A percentile compares a stretch with the other conserved stretches of the same genome.
Conservation (phyloP, 306 rosid genomes). For the Dalbergia cultrata region DNA sequence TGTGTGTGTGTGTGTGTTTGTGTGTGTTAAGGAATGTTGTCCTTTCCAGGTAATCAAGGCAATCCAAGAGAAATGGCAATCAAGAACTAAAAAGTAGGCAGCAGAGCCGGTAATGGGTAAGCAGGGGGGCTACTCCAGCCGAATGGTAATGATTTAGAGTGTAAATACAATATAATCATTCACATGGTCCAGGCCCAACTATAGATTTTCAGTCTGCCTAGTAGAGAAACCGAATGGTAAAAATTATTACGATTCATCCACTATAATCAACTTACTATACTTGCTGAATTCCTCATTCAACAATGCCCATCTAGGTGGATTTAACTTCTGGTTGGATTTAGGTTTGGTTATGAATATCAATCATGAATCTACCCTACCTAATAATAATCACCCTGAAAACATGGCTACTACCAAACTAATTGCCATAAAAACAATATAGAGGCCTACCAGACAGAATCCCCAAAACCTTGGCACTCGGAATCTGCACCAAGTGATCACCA, state of each 20-base stretch:
- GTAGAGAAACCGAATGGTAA: conserved; percentile 30
- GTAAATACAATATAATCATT: neutral
- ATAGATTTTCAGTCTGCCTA: neutral
- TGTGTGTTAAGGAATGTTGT: too few species aligned
- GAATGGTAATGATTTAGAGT: neutral
- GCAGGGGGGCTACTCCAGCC: neutral
- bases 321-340: conserved; percentile 17
- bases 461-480: conserved; percentile 94
- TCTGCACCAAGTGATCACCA: conserved; percentile 91
- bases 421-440: conserved; percentile 79
- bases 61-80: neutral
- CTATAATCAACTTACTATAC: conserved; percentile 24
- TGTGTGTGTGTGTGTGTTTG: too few species aligned
- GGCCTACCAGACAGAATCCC: conserved; percentile 94
- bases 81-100: neutral
- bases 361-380: neutral
- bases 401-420: conserved; percentile 71
- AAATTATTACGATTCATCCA: conserved; percentile 1
- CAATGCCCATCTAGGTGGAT: conserved; percentile 38
- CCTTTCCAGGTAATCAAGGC: conserved; percentile 1
- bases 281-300: conserved; percentile 17
- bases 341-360: conserved; percentile 29
- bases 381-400: conserved; percentile 68
- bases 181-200: conserved; percentile 21
- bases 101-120: too few species aligned